These are phyloP conservation scores for Hypomyces perniciosus DNA, from an alignment of 2,329 filamentous ascomycete genomes.

Conservation along the genomic window DNA sequence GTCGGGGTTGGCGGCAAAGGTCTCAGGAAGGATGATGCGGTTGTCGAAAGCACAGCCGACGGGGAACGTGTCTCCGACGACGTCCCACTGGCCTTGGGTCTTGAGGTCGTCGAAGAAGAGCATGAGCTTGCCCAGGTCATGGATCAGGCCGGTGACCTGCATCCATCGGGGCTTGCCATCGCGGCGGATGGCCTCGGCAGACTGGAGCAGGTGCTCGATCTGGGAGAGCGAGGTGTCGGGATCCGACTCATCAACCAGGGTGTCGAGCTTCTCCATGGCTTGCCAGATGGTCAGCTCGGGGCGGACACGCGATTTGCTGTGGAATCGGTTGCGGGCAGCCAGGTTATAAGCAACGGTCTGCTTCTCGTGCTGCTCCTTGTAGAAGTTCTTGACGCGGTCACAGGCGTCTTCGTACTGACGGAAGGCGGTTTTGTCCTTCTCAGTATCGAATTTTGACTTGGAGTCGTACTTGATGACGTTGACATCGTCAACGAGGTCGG, in stretches of 20 bases:
- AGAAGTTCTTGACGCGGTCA: slow-evolving; percentile 82
- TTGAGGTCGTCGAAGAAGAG: slow-evolving; percentile 61
- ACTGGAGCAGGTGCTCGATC: slow-evolving; percentile 85
- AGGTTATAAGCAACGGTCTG: slow-evolving; percentile 83
- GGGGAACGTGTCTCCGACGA: slow-evolving; percentile 81
- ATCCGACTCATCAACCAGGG: slow-evolving; percentile 83
- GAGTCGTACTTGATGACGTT: slow-evolving; percentile 46
- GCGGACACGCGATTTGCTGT: slow-evolving; percentile 53
- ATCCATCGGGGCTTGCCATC: slow-evolving; percentile 81
- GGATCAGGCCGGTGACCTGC: slow-evolving; percentile 71
- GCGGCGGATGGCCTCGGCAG: slow-evolving; percentile 80
- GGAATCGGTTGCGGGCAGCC: slow-evolving; percentile 56
- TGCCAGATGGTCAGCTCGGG: slow-evolving; percentile 83
- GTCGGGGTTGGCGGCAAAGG: slow-evolving; percentile 74
- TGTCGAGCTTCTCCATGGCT: slow-evolving; percentile 89
- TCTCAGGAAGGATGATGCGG: slow-evolving; percentile 73
- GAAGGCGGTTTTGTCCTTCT: slow-evolving; percentile 75
- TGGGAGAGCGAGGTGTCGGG: slow-evolving; percentile 82
- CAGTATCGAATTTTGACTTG: slow-evolving; percentile 61
- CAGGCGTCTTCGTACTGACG: slow-evolving; percentile 78
- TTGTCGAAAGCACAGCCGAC: slow-evolving; percentile 71
- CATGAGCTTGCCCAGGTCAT: slow-evolving; percentile 74
- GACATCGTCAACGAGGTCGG: slow-evolving; percentile 45
- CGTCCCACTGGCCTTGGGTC: slow-evolving; percentile 87
- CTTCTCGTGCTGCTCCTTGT: slow-evolving; percentile 64